Evolutionary conservation across 306 rosid genomes (phyloP).

Genomic region (Castanea crenata): DNA sequence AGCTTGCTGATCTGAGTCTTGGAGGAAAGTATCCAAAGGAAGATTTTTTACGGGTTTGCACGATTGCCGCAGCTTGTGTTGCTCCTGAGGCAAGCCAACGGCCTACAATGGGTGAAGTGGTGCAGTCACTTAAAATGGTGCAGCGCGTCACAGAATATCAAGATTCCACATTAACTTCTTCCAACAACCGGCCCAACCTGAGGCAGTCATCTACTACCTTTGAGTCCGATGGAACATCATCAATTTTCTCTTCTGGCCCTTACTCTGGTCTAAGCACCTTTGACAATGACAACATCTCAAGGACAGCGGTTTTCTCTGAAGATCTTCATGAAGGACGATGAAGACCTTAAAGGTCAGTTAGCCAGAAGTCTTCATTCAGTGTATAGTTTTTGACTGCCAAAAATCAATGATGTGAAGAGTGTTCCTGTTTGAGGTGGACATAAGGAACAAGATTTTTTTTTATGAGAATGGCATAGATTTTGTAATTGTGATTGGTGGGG

Average conservation of each 20-base stretch:
- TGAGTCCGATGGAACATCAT: slow-evolving; percentile 91
- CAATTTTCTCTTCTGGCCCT: slow-evolving; percentile 94
- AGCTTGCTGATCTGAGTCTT: slow-evolving; percentile 76
- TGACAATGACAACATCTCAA: slow-evolving; percentile 73
- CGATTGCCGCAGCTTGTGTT: slow-evolving; percentile 97
- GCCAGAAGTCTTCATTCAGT: slow-evolving; percentile 6
- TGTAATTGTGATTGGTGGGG: slow-evolving; percentile 25
- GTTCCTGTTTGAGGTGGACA: slow-evolving; percentile 21
- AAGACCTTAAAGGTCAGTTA: slow-evolving; percentile 21
- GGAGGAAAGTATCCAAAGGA: slow-evolving; percentile 89
- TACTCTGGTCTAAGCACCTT: slow-evolving; percentile 82
- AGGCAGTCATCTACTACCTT: slow-evolving; percentile 82
- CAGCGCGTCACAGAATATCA: slow-evolving; percentile 76
- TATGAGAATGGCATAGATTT: slow-evolving; percentile 25
- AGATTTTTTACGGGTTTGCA: slow-evolving; percentile 85
- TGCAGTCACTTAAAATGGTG: slow-evolving; percentile 98
- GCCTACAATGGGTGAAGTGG: slow-evolving; percentile 99
- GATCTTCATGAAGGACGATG: slow-evolving; percentile 98
- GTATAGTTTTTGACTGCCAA: slow-evolving; percentile 13
- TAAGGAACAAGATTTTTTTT: slow-evolving; percentile 26
- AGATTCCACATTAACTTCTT: slow-evolving; percentile 50
- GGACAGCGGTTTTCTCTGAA: slow-evolving; percentile 88
- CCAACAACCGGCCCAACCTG: slow-evolving; percentile 64
- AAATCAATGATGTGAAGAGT: slow-evolving; percentile 15
- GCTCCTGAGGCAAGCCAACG: slow-evolving; percentile 96